phyloP scores from a whole-genome alignment of 73 alveolate genomes.

The Effrenium voratum region DNA sequence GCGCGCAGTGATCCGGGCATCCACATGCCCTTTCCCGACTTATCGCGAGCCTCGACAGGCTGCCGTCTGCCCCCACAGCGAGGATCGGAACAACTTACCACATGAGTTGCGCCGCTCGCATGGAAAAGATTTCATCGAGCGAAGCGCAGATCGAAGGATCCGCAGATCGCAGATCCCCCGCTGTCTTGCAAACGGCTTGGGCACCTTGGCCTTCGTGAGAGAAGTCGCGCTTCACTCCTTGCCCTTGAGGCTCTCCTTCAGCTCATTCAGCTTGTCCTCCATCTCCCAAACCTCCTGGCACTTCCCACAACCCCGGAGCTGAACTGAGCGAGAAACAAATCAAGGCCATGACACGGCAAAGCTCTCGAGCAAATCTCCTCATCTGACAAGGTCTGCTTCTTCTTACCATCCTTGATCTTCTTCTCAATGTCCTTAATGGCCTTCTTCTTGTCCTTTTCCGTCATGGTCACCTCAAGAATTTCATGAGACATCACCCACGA shows the following conservation, averaged over 20 bases:
- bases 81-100: too few relatives aligned
- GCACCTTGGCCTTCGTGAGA: too few relatives aligned
- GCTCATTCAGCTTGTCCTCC: conserved; percentile 93
- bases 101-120: too few relatives aligned
- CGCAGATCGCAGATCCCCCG: too few relatives aligned
- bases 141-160: too few relatives aligned
- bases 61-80: too few relatives aligned
- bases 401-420: conserved; percentile 87
- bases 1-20: too few relatives aligned
- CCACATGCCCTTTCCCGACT: too few relatives aligned
- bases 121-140: too few relatives aligned
- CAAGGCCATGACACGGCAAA: not conserved
- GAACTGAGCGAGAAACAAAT: not conserved
- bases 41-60: too few relatives aligned
- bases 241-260: conserved; percentile 87
- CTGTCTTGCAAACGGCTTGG: too few relatives aligned
- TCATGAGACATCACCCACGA: too few relatives aligned
- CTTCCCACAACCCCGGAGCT: not conserved
- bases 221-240: conserved; percentile 39
- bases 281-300: conserved; percentile 9
- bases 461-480: conserved; percentile 40
- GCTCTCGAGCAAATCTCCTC: conserved; percentile 29
- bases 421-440: conserved; percentile 91
- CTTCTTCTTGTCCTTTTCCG: conserved; percentile 92
- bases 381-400: conserved; percentile 78